A percentile compares a stretch with the other conserved stretches of the same genome.
Conservation (phyloP, 2,329 filamentous ascomycete genomes). For the Aspergillus fructus region DNA sequence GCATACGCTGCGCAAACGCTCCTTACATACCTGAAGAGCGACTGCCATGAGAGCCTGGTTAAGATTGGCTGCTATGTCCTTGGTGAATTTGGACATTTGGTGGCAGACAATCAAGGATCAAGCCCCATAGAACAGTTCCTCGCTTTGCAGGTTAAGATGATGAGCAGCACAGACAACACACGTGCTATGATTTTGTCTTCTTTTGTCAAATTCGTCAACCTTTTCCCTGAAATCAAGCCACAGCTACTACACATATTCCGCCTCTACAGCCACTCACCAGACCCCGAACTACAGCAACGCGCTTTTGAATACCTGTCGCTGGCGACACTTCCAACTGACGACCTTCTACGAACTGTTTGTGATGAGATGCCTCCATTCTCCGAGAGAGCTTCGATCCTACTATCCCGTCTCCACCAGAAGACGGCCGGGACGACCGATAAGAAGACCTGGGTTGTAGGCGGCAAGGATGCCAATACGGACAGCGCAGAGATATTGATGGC, state of each 20-base stretch:
- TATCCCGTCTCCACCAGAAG: conserved; percentile 92
- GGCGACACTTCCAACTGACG: conserved; percentile 81
- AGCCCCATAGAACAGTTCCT: conserved; percentile 97
- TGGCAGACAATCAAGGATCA: conserved; percentile 87
- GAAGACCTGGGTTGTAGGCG: conserved; percentile 95
- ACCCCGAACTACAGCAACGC: conserved; percentile 92
- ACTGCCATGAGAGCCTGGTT: conserved; percentile 94
- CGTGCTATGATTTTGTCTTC: conserved; percentile 91
- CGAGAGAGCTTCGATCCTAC: conserved; percentile 83
- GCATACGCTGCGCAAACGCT: conserved; percentile 94
- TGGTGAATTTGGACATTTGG: conserved; percentile 94
- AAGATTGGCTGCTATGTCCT: conserved; percentile 97
- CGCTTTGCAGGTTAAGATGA: conserved; percentile 85
- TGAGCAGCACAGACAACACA: conserved; percentile 83
- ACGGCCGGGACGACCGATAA: conserved; percentile 91
- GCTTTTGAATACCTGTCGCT: conserved; percentile 92
- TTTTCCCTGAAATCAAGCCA: conserved; percentile 97
- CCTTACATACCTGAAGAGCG: conserved; percentile 84
- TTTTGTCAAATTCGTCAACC: conserved; percentile 96
- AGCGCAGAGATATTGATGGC: conserved; percentile 75
- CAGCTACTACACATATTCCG: conserved; percentile 89
- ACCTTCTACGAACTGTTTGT: conserved; percentile 87
- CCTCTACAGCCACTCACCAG: conserved; percentile 88
- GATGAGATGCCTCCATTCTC: conserved; percentile 99
- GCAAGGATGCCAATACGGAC: conserved; percentile 88